Evolutionary conservation across 805 yeast genomes (phyloP), one percentile per base, ranked within the genome.

Genomic region (Wickerhamomyces chambardii): DNA sequence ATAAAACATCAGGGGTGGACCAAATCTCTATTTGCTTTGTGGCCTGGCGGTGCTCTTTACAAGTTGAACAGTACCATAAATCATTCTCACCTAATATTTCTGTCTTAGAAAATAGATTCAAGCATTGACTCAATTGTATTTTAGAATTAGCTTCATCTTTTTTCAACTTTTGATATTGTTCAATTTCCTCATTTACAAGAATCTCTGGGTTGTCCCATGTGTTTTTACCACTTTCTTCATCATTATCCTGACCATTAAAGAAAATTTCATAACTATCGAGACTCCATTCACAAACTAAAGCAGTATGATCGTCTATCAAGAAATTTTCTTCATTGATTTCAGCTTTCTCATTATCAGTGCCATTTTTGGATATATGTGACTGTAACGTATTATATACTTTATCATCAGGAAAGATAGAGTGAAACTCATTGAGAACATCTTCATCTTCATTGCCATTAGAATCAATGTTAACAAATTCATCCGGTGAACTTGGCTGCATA

Each of bases 61-160:
- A 90, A 11, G 65, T 60, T 1, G 96, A 94, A 56, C 98, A 90
- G 48, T 79, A 89, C 97, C 97, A 90, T 25, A 86, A 64, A 57
- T 90, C 97, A 36, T 85, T 80, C 33, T 84, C 82, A 12, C 96
- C 85, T 31, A 90, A 65, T 3, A 87, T 75, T 54, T 90, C 98
- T 1, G 94, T 80, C 33, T 74, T 71, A 15, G 94, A 75, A 49
- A 90, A 90, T 39, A 75, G 52, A 16, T 70, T 68, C 31, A 90
- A 54, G 51, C 97, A 90, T 46, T 84, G 90, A 42, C 75, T 72
- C 15, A 90, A 64, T n/a, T n/a, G n/a, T n/a, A n/a, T n/a, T n/a
- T n/a, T n/a, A 0, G 83, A 63, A 16, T 80, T 70, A 25, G 65
- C 63, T 37, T 65, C 55, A 33, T 58, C 58, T 4, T 48, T 42